Base-by-base conservation (phyloP, 352 stramenopile genomes). In the Pythium aphanidermatum region DNA sequence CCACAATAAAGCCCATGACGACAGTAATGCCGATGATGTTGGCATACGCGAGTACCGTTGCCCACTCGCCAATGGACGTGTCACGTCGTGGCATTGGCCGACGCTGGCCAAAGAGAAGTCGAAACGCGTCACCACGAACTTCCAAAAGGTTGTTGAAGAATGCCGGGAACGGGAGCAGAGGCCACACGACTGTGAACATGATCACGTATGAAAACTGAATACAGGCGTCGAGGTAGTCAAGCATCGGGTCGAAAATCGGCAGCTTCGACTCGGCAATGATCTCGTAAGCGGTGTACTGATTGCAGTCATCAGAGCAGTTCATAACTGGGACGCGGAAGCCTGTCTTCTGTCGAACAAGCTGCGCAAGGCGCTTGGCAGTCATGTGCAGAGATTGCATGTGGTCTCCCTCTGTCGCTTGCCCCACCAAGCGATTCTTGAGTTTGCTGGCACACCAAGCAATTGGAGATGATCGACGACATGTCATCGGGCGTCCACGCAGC, bases 141-240 rank as follows among this genome's bases (percentile, higher is more conserved):
- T 94, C 82, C 11, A 95, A 46, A n/a, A 95, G 33, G 42, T 92
- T 92, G 48, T 92, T 91, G 46, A 88, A 60, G 36, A 90, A 91
- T n/a, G 83, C 83, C 19, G 81, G 79, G 30, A 93, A 74, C 26
- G 83, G 83, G 41, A 95, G 48, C 31, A 95, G 52, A n/a, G 81
- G 81, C 83, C 83, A 95, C 46, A 92, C 83, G 8, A 90, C 81
- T 4, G 81, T 93, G 45, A 95, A 95, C 83, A 95, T 95, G 55
- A 92, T 69, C 42, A 95, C 77, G 51, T 93, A 95, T 5, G 81
- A 92, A 43, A 95, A 91, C 61, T 95, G 83, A 44, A 95, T 92
- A 50, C 77, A 85, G 7, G 83, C 76, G 52, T 92, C 81, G 49
- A 95, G 52, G 49, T 95, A 95, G 58, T 95, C 83, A 27, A 91